Percentiles rank a stretch among this genome's conserved stretches.
Evolutionary conservation across 2,329 filamentous ascomycete species (phyloP).

Genomic region (Fusarium illudens): DNA sequence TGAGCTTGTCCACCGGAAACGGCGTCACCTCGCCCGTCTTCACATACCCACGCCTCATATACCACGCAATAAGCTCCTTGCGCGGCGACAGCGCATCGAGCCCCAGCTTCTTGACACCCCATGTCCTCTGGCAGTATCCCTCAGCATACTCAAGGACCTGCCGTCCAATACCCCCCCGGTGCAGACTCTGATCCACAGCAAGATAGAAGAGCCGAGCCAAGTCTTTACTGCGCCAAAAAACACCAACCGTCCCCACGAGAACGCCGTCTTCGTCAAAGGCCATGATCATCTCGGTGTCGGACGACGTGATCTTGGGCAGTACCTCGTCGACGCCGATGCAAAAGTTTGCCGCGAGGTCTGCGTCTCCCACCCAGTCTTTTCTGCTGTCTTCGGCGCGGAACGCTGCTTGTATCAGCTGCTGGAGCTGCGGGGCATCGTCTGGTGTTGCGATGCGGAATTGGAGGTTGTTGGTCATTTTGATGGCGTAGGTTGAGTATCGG

Average conservation of each 20-base stretch:
- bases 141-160: conserved; percentile 46
- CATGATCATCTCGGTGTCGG: conserved; percentile 44
- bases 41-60: conserved; percentile 45
- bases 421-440: conserved; percentile 48
- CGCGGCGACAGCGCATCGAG: conserved; percentile 49
- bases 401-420: conserved; percentile 50
- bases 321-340: conserved; percentile 72
- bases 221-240: conserved; percentile 37
- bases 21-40: conserved; percentile 46
- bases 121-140: conserved; percentile 40
- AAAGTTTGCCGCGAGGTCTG: conserved; percentile 72
- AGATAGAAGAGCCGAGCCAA: conserved; percentile 47
- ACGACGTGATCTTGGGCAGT: conserved; percentile 58
- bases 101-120: conserved; percentile 42
- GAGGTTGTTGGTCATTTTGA: conserved; percentile 30
- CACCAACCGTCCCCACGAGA: conserved; percentile 42
- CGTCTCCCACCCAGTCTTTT: conserved; percentile 45
- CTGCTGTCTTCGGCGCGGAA: conserved; percentile 52
- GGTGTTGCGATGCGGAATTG: conserved; percentile 50
- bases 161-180: conserved; percentile 47
- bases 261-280: conserved; percentile 26
- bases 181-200: conserved; percentile 45
- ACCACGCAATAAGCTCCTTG: conserved; percentile 48
- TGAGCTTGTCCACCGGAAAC: conserved; percentile 42
- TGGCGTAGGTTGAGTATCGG: neutral